Evolutionary conservation across 257 asterid genomes (phyloP).

Genomic region (Petrea volubilis): DNA sequence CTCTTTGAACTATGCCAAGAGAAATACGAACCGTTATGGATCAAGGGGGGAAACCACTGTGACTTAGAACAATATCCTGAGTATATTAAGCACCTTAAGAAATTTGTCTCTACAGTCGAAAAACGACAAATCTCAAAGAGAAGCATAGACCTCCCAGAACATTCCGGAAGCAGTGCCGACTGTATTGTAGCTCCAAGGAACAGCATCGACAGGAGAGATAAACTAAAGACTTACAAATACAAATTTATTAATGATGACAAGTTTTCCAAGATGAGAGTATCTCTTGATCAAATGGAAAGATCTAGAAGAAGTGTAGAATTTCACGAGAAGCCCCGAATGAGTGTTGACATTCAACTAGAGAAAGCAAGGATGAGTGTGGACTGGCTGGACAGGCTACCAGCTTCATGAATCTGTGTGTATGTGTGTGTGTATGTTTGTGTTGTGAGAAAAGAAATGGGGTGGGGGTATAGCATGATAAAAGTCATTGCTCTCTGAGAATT

Average conservation of each 20-base stretch:
- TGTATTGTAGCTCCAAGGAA: conserved; percentile 45
- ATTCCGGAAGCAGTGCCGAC: conserved; percentile 47
- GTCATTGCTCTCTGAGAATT: background rate
- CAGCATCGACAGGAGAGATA: conserved; percentile 59
- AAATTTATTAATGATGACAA: conserved; percentile 41
- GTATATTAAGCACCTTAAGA: conserved; percentile 58
- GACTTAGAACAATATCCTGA: conserved; percentile 66
- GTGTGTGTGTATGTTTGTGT: too few relatives aligned
- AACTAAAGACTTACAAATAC: conserved; percentile 34
- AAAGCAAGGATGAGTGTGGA: conserved; percentile 55
- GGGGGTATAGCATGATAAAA: background rate
- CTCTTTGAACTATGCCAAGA: conserved; percentile 57
- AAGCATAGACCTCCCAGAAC: conserved; percentile 44
- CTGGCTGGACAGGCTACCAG: conserved; percentile 55
- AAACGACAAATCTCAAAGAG: conserved; percentile 38
- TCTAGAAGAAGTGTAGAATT: conserved; percentile 51
- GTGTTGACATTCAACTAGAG: conserved; percentile 53
- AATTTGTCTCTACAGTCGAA: conserved; percentile 50
- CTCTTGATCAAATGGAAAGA: too few relatives aligned
- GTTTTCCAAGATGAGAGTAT: conserved; percentile 41
- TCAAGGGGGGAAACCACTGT: too few relatives aligned
- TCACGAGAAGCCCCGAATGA: conserved; percentile 49
- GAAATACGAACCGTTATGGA: too few relatives aligned
- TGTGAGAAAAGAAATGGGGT: too few relatives aligned
- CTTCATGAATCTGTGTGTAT: background rate